These are phyloP conservation scores for Rostrohypoxylon terebratum DNA, from an alignment of 495 filamentous ascomycete genomes.

Conservation along the genomic window DNA sequence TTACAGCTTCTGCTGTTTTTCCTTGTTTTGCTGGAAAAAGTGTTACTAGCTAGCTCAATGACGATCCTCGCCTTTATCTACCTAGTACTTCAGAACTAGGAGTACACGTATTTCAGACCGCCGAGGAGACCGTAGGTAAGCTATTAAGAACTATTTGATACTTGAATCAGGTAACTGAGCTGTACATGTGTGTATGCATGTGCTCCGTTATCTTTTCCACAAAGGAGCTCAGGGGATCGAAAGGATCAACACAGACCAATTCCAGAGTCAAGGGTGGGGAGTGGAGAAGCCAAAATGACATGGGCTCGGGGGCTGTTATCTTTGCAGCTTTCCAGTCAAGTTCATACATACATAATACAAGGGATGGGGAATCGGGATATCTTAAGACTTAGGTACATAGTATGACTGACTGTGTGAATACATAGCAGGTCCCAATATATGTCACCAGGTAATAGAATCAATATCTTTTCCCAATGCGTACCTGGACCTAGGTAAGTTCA, in stretches of 20 bases:
- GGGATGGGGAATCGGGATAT: too few species aligned
- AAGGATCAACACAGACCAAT: slow-evolving; percentile 24
- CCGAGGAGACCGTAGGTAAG: slow-evolving; percentile 1
- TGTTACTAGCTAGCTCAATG: neutral
- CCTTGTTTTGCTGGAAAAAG: neutral
- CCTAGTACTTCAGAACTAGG: neutral
- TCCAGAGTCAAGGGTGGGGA: neutral
- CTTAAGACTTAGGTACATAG: neutral
- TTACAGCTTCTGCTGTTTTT: neutral
- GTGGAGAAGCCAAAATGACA: slow-evolving; percentile 10
- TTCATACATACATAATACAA: too few species aligned
- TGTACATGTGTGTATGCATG: slow-evolving; percentile 11
- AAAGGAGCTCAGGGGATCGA: neutral
- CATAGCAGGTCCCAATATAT: neutral
- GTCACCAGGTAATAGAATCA: neutral
- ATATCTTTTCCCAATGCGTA: neutral
- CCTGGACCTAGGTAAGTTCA: neutral
- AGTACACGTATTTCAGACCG: neutral
- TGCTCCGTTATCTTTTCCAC: slow-evolving; percentile 6
- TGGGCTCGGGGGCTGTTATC: slow-evolving; percentile 6
- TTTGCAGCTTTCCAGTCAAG: neutral
- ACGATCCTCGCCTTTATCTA: slow-evolving; percentile 3
- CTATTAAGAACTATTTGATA: too few species aligned
- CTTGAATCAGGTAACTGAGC: slow-evolving; percentile 4
- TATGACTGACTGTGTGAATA: neutral